A percentile compares a stretch with the other conserved stretches of the same genome.
Conservation (phyloP, 2,329 filamentous ascomycete genomes). For the Herpotrichia juniperi region DNA sequence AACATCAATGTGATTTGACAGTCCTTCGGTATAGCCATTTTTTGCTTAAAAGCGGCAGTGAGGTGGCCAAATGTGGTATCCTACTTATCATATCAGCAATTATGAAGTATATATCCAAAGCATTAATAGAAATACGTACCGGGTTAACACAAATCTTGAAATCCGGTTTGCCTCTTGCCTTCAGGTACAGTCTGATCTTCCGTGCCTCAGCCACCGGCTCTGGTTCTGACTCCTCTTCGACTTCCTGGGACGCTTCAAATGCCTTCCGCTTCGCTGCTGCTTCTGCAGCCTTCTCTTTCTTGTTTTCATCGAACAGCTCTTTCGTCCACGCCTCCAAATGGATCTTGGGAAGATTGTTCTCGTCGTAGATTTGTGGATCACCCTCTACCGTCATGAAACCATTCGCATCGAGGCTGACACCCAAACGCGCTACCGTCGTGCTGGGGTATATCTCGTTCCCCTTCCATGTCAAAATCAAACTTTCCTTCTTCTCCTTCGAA, state of each 20-base stretch:
- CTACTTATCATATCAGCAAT: constrained; percentile 24
- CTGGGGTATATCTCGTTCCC: constrained; percentile 73
- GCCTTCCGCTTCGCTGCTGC: constrained; percentile 44
- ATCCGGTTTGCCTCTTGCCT: constrained; percentile 57
- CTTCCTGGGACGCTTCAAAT: constrained; percentile 32
- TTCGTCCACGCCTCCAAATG: constrained; percentile 79
- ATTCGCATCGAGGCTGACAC: constrained; percentile 56
- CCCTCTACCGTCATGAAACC: constrained; percentile 46
- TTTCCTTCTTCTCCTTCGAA: constrained; percentile 54
- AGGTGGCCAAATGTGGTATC: constrained; percentile 39
- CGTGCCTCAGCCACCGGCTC: constrained; percentile 25
- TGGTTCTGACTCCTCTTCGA: constrained; percentile 18
- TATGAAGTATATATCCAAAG: neutral
- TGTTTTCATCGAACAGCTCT: constrained; percentile 62
- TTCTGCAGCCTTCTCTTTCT: constrained; percentile 42
- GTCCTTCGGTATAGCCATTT: constrained; percentile 24
- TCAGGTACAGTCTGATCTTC: constrained; percentile 56
- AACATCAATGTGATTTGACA: constrained; percentile 43
- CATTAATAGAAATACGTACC: constrained; percentile 42
- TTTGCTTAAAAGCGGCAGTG: constrained; percentile 32
- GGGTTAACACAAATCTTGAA: constrained; percentile 57
- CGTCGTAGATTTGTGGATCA: constrained; percentile 57
- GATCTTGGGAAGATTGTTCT: constrained; percentile 60
- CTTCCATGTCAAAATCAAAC: constrained; percentile 81
- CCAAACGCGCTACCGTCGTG: constrained; percentile 61